Evolutionary conservation across 495 filamentous ascomycete species (phyloP).

Genomic region (Penicillium egyptiacum): DNA sequence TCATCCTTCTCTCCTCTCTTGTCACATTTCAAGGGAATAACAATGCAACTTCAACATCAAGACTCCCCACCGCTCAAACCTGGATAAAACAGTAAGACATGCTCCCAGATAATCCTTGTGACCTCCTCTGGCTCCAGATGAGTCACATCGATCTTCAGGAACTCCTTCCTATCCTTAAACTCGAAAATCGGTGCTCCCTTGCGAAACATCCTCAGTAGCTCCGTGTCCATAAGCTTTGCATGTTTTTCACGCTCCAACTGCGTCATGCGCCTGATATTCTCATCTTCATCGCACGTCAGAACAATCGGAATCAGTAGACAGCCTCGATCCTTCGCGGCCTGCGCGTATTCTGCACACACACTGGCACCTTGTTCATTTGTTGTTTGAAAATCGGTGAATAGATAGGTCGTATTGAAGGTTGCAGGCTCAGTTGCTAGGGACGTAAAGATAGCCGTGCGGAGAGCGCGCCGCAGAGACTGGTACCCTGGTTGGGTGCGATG

Average conservation of each 20-base stretch:
- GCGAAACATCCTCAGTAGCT: neutral
- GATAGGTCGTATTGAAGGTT: neutral
- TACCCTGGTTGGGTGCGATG: conserved; percentile 8
- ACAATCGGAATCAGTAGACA: neutral
- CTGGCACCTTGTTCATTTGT: neutral
- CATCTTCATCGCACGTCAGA: neutral
- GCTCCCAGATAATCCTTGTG: neutral
- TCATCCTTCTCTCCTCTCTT: too few species aligned
- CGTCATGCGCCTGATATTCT: neutral
- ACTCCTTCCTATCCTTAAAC: neutral
- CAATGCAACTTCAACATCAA: neutral
- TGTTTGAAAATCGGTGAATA: neutral
- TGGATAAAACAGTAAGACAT: neutral
- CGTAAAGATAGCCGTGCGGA: neutral
- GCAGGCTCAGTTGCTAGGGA: neutral
- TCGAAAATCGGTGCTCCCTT: neutral
- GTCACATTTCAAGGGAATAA: neutral
- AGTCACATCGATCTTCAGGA: neutral
- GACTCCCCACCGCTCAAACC: neutral
- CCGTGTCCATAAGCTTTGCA: neutral
- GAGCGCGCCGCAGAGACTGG: neutral
- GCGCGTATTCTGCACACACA: neutral
- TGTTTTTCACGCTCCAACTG: neutral
- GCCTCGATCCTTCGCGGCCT: neutral
- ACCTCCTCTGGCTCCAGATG: neutral